Percentiles rank a stretch among this genome's conserved stretches.
Conservation (phyloP, 208 protist species). For the Crithidia sp. region DNA sequence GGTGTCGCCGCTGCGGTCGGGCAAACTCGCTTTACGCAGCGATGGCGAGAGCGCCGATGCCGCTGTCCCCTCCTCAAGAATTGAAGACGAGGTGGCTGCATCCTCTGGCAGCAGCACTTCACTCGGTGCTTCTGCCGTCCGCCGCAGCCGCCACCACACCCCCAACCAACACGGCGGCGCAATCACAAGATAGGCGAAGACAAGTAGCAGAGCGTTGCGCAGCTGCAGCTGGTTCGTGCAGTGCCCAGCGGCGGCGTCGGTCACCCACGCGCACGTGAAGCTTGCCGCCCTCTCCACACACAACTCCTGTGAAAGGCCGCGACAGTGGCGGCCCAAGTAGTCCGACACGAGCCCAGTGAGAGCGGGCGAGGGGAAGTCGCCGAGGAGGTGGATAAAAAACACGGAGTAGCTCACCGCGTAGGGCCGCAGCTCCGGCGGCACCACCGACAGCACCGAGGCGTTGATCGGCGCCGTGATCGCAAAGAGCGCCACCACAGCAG, state of each 20-base stretch:
- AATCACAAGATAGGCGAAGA: constrained; percentile 55
- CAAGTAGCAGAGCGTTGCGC: constrained; percentile 71
- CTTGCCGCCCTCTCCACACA: not conserved
- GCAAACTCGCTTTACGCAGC: no score
- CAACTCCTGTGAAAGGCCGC: not conserved
- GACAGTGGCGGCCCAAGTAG: constrained; percentile 49
- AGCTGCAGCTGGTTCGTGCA: constrained; percentile 66
- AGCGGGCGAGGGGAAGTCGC: constrained; percentile 90
- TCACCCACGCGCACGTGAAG: constrained; percentile 57
- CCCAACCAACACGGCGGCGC: constrained; percentile 61
- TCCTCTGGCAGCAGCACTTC: not conserved
- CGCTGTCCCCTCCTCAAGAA: not conserved
- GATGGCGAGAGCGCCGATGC: not conserved
- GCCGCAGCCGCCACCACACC: constrained; percentile 47
- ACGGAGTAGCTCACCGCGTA: constrained; percentile 88
- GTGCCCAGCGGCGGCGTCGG: constrained; percentile 23
- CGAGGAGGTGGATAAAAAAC: constrained; percentile 87
- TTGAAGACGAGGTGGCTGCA: not conserved
- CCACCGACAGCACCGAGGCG: constrained; percentile 67
- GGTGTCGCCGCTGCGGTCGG: no score
- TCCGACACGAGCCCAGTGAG: constrained; percentile 78
- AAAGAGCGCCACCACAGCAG: constrained; percentile 71
- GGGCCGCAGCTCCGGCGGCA: constrained; percentile 65
- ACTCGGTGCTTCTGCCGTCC: not conserved
- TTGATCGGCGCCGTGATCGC: constrained; percentile 84